These are phyloP conservation scores for Protoeuglena noctilucae DNA, from an alignment of 139 green algal species.

Conservation along the genomic window DNA sequence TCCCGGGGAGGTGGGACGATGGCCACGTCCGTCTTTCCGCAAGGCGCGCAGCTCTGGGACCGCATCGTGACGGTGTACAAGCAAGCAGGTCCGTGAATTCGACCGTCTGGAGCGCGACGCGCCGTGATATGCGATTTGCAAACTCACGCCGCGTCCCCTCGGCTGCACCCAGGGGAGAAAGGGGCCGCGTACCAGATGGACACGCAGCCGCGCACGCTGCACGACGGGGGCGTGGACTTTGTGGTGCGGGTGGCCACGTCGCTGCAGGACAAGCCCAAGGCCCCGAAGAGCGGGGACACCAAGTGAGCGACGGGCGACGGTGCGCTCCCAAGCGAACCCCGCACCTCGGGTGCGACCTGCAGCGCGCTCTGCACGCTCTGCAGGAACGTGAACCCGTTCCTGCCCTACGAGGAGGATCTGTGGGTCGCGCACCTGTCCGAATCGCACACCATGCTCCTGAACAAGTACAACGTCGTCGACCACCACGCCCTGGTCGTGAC, in stretches of 20 bases:
- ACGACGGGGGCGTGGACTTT: constrained; percentile 17
- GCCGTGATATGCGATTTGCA: too few relatives aligned
- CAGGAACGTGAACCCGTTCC: constrained; percentile 55
- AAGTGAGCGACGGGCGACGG: background rate
- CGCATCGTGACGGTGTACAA: too few relatives aligned
- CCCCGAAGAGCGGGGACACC: constrained; percentile 5
- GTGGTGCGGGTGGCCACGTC: constrained; percentile 41
- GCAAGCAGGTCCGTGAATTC: too few relatives aligned
- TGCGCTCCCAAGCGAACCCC: background rate
- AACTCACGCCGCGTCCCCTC: too few relatives aligned
- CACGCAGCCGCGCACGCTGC: constrained; percentile 6
- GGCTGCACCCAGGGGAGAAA: constrained; percentile 2
- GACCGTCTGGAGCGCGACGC: too few relatives aligned
- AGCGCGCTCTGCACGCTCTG: background rate
- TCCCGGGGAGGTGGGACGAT: too few relatives aligned
- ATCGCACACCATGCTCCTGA: constrained; percentile 53
- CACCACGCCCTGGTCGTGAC: constrained; percentile 51
- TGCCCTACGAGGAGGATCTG: constrained; percentile 54
- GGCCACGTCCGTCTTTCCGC: too few relatives aligned
- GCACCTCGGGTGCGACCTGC: background rate
- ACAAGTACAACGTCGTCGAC: constrained; percentile 69
- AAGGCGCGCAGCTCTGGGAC: too few relatives aligned
- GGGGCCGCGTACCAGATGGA: constrained; percentile 16
- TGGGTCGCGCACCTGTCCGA: constrained; percentile 41
- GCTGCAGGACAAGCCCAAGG: constrained; percentile 50